These are phyloP conservation scores for Cyberlindnera mississippiensis DNA, from an alignment of 805 yeast genomes.

Conservation along the genomic window DNA sequence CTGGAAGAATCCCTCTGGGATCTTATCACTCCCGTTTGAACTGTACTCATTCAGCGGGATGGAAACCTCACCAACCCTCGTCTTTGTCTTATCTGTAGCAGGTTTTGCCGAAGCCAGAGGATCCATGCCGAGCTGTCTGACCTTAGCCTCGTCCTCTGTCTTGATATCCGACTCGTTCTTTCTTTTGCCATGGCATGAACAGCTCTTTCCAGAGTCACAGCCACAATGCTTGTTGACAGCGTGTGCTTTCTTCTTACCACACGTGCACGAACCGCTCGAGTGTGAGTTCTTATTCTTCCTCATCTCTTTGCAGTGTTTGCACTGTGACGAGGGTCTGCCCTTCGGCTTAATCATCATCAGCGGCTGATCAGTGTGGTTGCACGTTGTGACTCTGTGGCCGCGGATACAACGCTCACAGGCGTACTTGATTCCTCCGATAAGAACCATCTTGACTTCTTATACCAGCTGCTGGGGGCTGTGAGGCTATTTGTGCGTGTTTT, in stretches of 20 bases:
- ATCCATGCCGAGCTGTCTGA: slow-evolving; percentile 28
- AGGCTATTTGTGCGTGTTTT: no score
- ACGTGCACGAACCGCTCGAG: slow-evolving; percentile 56
- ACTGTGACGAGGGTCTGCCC: slow-evolving; percentile 93
- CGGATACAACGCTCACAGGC: slow-evolving; percentile 96
- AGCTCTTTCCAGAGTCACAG: slow-evolving; percentile 26
- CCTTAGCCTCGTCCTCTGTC: slow-evolving; percentile 1
- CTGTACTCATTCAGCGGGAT: slow-evolving; percentile 36
- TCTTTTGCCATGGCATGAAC: slow-evolving; percentile 27
- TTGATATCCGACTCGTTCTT: neutral
- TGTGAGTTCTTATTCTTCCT: slow-evolving; percentile 66
- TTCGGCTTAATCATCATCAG: slow-evolving; percentile 92
- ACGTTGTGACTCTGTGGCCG: slow-evolving; percentile 93
- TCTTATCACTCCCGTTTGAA: slow-evolving; percentile 26
- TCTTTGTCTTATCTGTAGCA: slow-evolving; percentile 21
- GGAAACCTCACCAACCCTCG: slow-evolving; percentile 35
- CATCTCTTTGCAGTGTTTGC: slow-evolving; percentile 78
- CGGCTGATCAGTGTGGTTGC: slow-evolving; percentile 89
- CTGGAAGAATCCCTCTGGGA: slow-evolving; percentile 26
- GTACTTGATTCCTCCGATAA: slow-evolving; percentile 87
- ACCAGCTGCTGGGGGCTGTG: no score
- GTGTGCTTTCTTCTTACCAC: slow-evolving; percentile 42
- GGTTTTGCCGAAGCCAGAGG: slow-evolving; percentile 27
- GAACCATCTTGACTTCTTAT: slow-evolving; percentile 53
- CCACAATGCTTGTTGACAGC: slow-evolving; percentile 25